Evolutionary conservation across 2,329 filamentous ascomycete species (phyloP), one percentile per base, ranked within the genome.

Genomic region (Fusarium agapanthi): DNA sequence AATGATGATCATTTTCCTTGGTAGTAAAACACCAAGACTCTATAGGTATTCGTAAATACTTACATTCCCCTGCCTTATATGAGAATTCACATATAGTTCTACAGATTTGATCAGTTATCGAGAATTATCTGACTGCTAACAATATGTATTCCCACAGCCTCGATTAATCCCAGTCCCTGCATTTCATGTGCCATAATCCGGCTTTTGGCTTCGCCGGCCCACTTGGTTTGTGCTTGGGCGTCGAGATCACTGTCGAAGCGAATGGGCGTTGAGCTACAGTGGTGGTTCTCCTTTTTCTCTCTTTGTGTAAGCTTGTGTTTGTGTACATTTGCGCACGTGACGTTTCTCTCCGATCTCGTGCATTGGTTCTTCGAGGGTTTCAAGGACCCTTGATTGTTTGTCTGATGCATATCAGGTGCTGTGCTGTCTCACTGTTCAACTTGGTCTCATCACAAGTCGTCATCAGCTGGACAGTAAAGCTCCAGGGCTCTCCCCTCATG

Each of bases 191-290:
- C 61, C 51, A 68, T 61, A 70, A 75, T 76, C 73, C 75, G 69
- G 75, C 71, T 77, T 76, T 71, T 72, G 61, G 50, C 57, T 67
- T 26, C 47, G 64, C 62, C 35, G 60, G 66, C 73, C 75, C 75
- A 77, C 75, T 75, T 77, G 70, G 75, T 51, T 66, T 60, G 67
- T 57, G 61, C 47, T 77, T 76, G 60, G 73, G 75, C 71, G 70
- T 65, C 67, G 62, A 75, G 59, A 44, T 30, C 51, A 61, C 51
- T 51, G 62, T 65, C 57, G 43, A 57, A 55, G 35, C 34, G 41
- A 63, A 44, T 65, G 50, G 44, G 44, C 50, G 45, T 26, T 6
- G 13, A 38, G 20, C 24, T 40, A 53, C 50, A 28, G 50, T n/a
- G 38, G 24, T 44, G 45, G 44, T 50, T 58, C 59, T 61, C 44